phyloP scores from a whole-genome alignment of 2,329 filamentous ascomycete genomes.

The Aspergillus ochraceoroseus region DNA sequence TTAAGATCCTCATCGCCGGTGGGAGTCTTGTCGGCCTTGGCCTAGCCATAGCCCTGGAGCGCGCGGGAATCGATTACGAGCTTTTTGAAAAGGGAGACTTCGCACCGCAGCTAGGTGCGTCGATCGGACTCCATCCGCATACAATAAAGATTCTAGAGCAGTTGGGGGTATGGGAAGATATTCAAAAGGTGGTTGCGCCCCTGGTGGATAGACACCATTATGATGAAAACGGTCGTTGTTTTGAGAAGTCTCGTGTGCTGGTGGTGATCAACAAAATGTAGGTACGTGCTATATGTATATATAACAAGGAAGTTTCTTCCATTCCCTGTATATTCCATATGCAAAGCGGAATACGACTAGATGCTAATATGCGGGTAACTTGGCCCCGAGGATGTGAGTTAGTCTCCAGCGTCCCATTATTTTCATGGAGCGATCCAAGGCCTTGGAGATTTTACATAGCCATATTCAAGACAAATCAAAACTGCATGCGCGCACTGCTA shows the following conservation, averaged over 20 bases:
- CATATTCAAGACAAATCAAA: not conserved
- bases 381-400: too few species aligned
- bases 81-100: conserved; percentile 5
- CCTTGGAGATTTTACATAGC: not conserved
- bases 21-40: conserved; percentile 3
- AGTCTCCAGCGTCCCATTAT: conserved; percentile 1
- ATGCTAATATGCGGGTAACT: too few species aligned
- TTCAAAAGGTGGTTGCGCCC: not conserved
- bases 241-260: conserved; percentile 1
- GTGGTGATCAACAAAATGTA: not conserved
- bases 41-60: conserved; percentile 1
- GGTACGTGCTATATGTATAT: not conserved
- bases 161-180: conserved; percentile 1
- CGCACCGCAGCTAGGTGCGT: conserved; percentile 1
- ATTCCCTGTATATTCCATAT: too few species aligned
- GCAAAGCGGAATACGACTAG: too few species aligned
- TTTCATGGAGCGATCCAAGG: conserved; percentile 3
- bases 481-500: not conserved
- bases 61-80: conserved; percentile 3
- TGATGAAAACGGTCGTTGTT: not conserved
- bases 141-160: conserved; percentile 2
- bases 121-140: conserved; percentile 2
- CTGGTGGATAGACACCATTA: not conserved
- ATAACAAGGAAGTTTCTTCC: too few species aligned
- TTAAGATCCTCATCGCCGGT: conserved; percentile 3